These are phyloP conservation scores for Yamadazyma phyllophila DNA, from an alignment of 805 yeast genomes.

Conservation along the genomic window DNA sequence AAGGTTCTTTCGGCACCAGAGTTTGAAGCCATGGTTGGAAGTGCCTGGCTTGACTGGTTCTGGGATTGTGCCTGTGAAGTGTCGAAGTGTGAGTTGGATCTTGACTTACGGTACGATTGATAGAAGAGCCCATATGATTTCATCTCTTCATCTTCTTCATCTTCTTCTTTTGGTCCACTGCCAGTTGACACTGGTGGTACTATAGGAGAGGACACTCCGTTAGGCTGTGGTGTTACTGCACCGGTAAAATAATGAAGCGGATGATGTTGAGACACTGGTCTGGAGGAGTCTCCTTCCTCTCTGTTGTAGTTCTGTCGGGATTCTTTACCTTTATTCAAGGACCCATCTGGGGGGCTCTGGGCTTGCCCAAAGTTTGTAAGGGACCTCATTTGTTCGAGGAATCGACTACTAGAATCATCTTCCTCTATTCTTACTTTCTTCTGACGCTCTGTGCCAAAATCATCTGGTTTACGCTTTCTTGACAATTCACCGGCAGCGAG, in stretches of 20 bases:
- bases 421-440: conserved; percentile 4
- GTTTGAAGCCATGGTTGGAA: not conserved
- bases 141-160: conserved; percentile 36
- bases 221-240: conserved; percentile 16
- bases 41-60: conserved; percentile 1
- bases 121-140: conserved; percentile 39
- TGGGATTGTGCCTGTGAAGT: conserved; percentile 12
- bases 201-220: conserved; percentile 1
- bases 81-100: conserved; percentile 19
- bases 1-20: not conserved
- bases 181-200: conserved; percentile 2
- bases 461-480: conserved; percentile 11
- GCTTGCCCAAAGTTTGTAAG: not conserved
- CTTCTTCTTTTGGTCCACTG: conserved; percentile 14
- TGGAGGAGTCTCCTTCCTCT: conserved; percentile 2
- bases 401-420: conserved; percentile 17
- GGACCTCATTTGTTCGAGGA: conserved; percentile 70
- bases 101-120: conserved; percentile 34
- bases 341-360: not conserved
- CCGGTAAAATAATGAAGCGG: conserved; percentile 41
- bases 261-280: conserved; percentile 55
- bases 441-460: conserved; percentile 6
- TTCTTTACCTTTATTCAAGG: not conserved
- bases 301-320: not conserved
- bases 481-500: conserved; percentile 30